Evolutionary conservation across 441 rosid genomes (phyloP), one percentile per base, ranked within the genome.

Genomic region (Erodium texanum): DNA sequence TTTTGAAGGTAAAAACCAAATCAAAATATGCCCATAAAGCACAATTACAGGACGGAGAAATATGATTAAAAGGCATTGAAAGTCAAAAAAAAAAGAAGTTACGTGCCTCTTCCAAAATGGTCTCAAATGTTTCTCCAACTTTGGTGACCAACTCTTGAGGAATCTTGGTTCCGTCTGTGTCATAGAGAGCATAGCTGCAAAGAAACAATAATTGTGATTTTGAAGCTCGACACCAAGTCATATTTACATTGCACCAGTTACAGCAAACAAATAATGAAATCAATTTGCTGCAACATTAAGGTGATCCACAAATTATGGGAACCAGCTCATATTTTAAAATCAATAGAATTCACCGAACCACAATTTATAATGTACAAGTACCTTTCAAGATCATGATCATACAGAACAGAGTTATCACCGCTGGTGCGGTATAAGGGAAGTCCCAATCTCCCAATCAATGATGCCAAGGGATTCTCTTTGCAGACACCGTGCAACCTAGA

Each of bases 331-430:
- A 48, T 14, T 48, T 48, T 48, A 54, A 66, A 23, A 20, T 15
- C 34, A 45, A 66, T 58, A 14, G 54, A n/a, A 10, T 24, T 67
- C 24, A 69, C 50, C 68, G 15, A 20, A 56, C 62, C 7, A 19
- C 12, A 9, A 20, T 16, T 7, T 19, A 54, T 54, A 18, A 54
- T 7, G 11, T 56, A 22, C 22, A 56, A 19, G 24, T 72, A 91
- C 99, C 99, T 93, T 81, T 93, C 99, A 73, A 93, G 82, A 77
- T 93, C 99, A 71, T 93, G 99, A 73, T 91, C 99, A 81, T 87
- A 93, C 81, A 91, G 71, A 71, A 93, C 97, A 1, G 97, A 93
- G 75, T 93, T 88, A 72, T 91, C 99, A 72, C 93, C 99, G 11
- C 99, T 88, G 20, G 99, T 93, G 45, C 99, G 92, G 71, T 93